These are phyloP conservation scores for Clonostachys byssicola DNA, from an alignment of 2,329 filamentous ascomycete species.

Conservation along the genomic window DNA sequence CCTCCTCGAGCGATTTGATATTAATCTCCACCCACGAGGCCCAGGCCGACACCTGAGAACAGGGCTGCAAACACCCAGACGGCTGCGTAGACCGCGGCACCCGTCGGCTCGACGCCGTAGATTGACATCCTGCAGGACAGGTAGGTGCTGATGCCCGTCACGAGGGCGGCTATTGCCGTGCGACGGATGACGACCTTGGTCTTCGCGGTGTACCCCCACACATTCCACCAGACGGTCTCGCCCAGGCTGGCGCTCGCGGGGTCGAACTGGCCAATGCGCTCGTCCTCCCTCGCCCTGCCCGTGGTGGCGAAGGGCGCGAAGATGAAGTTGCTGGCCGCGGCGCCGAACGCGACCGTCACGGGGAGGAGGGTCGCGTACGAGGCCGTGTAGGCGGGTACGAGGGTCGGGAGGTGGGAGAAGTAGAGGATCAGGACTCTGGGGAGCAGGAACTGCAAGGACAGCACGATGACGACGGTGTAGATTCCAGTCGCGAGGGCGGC, in stretches of 20 bases:
- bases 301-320: conserved; percentile 64
- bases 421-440: conserved; percentile 69
- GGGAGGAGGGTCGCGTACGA: conserved; percentile 59
- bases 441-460: conserved; percentile 66
- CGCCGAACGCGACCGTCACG: conserved; percentile 54
- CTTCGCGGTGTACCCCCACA: conserved; percentile 64
- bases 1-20: background rate
- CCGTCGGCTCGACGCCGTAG: conserved; percentile 63
- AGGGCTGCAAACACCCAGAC: conserved; percentile 69
- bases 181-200: conserved; percentile 62
- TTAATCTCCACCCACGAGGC: conserved; percentile 41
- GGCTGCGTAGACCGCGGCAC: conserved; percentile 67
- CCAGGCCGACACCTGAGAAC: conserved; percentile 52
- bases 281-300: conserved; percentile 42
- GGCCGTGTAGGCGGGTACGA: conserved; percentile 64
- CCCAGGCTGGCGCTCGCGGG: conserved; percentile 59
- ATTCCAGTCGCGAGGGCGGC: conserved; percentile 66
- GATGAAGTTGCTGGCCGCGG: conserved; percentile 71
- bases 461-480: conserved; percentile 69
- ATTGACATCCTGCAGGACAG: conserved; percentile 64
- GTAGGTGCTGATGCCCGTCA: conserved; percentile 56
- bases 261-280: conserved; percentile 51
- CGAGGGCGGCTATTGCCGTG: conserved; percentile 53
- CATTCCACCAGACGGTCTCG: conserved; percentile 68
- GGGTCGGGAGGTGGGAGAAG: conserved; percentile 67